phyloP scores from a whole-genome alignment of 805 yeast genomes.

The Zygosaccharomyces kombuchaensis region DNA sequence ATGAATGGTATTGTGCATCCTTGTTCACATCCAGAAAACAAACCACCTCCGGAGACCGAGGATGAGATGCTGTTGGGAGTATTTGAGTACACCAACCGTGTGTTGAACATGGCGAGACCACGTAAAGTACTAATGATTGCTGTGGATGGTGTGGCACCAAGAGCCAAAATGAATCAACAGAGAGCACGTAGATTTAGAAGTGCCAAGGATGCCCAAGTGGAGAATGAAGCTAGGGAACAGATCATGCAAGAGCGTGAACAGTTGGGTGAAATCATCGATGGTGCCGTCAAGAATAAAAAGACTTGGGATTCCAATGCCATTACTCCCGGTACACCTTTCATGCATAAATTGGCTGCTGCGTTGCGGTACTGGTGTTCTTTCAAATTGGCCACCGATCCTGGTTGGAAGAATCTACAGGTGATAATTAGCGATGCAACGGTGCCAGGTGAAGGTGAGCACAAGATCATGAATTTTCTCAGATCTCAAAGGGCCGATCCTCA shows the following conservation, averaged over 20 bases:
- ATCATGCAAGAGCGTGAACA: constrained; percentile 31
- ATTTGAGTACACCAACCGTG: constrained; percentile 88
- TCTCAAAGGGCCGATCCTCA: constrained; percentile 82
- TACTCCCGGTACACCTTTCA: constrained; percentile 98
- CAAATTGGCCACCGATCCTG: constrained; percentile 83
- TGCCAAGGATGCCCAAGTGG: constrained; percentile 83
- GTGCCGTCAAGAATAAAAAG: constrained; percentile 64
- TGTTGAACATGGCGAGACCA: constrained; percentile 90
- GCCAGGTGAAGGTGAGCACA: constrained; percentile 99
- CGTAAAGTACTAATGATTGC: constrained; percentile 90
- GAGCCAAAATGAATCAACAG: constrained; percentile 98
- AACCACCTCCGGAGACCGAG: constrained; percentile 93
- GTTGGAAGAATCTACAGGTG: constrained; percentile 86
- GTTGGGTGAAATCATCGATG: constrained; percentile 66
- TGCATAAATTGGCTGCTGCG: constrained; percentile 82
- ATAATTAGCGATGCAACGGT: constrained; percentile 93
- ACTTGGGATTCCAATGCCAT: constrained; percentile 95
- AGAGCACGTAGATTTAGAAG: constrained; percentile 89
- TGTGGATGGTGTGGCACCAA: constrained; percentile 98
- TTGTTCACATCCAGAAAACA: constrained; percentile 96
- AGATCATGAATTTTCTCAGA: constrained; percentile 92
- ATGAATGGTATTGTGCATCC: constrained; percentile 99
- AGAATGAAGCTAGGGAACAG: constrained; percentile 63
- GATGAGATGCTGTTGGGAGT: constrained; percentile 95
- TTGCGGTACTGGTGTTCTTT: constrained; percentile 89